Base-by-base conservation (phyloP, 345 rosid genomes). In the Salix exigua region DNA sequence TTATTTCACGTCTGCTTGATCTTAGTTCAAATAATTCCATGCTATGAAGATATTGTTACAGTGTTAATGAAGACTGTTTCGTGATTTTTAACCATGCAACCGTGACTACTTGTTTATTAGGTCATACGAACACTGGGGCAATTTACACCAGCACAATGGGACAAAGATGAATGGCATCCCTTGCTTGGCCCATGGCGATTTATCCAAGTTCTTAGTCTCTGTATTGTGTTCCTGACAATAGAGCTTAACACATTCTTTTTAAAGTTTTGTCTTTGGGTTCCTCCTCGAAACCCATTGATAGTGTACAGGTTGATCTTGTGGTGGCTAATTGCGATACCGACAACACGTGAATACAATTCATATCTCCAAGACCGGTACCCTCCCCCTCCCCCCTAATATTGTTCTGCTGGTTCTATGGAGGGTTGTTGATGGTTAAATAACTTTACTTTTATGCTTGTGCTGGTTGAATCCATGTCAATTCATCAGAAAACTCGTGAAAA, bases 141-240 rank as follows among this genome's bases (percentile, higher is more conserved):
- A 75, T 96, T 96, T 78, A 96, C 99, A 67, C 99, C 99, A 71
- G 98, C 99, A 31, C 97, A 92, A 17, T 96, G 98, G 98, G 98
- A 96, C 76, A 96, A 91, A 86, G 98, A 96, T 79, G 99, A 96
- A 79, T 93, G 99, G 99, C 97, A 91, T 72, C 99, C 99, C 1
- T 75, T 96, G 77, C 98, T 91, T 76, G 98, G 94, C 62, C 99
- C 99, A 66, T 90, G 96, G 98, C 95, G 99, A 23, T 96, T 96
- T 73, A 87, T 93, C 73, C 99, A 96, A 93, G 97, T 93, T 68
- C 92, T 96, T 53, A 89, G 83, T 69, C 99, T 96, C 30, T 92
- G 98, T 83, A 82, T 96, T 9, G 81, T 92, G 68, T 93, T 96
- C 83, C 80, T 93, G 83, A 96, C 94, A 1, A 97, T 96, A 55